Conservation (phyloP, 805 yeast genomes). For the Teunomyces aglyptinius region DNA sequence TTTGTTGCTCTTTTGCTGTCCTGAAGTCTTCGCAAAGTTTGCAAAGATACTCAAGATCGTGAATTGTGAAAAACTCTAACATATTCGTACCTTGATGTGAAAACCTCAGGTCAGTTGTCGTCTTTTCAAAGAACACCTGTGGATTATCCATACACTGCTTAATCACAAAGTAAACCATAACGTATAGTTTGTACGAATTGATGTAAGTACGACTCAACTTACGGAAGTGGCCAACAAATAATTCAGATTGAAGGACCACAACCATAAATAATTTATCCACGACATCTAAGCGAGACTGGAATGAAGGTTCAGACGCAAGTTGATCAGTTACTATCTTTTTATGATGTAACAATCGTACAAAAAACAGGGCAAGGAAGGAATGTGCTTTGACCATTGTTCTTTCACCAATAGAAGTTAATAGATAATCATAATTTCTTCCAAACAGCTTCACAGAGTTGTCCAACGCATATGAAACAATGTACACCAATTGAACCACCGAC, state of each 20-base stretch:
- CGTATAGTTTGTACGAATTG: conserved; percentile 41
- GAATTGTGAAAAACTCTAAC: conserved; percentile 34
- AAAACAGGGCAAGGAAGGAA: conserved; percentile 36
- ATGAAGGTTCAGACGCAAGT: conserved; percentile 11
- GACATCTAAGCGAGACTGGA: conserved; percentile 26
- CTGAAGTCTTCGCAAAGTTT: conserved; percentile 40
- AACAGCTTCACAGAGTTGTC: conserved; percentile 42
- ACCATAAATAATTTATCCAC: conserved; percentile 31
- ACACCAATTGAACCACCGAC: conserved; percentile 41
- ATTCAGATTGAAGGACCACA: conserved; percentile 37
- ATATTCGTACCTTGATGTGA: conserved; percentile 39
- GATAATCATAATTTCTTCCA: conserved; percentile 38
- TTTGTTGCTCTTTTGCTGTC: conserved; percentile 31
- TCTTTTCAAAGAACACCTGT: conserved; percentile 32
- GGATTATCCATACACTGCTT: conserved; percentile 43
- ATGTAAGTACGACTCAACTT: conserved; percentile 36
- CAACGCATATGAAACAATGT: conserved; percentile 42
- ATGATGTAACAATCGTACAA: conserved; percentile 38
- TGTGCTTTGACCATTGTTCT: conserved; percentile 41
- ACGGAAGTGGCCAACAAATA: conserved; percentile 43
- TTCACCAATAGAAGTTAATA: conserved; percentile 37
- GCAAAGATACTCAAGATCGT: conserved; percentile 36
- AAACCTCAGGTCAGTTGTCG: conserved; percentile 23
- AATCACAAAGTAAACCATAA: conserved; percentile 39
- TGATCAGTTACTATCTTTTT: conserved; percentile 30